Conservation (phyloP, 1,284 basidiomycete species). For the Rhodotorula glutinis region DNA sequence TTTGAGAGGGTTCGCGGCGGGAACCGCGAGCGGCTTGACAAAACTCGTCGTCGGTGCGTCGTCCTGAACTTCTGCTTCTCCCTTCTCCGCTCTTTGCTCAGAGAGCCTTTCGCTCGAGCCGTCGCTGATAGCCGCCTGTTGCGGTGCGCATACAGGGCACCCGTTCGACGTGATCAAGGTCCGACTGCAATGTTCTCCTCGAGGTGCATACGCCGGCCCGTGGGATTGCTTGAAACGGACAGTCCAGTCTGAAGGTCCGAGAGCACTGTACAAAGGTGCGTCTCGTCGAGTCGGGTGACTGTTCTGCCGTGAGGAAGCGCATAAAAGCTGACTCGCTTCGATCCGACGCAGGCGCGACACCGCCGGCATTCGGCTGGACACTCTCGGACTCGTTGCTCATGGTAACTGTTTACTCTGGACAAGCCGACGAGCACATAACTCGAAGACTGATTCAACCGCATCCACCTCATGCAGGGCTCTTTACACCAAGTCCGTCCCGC, state of each 20-base stretch:
- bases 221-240: constrained; percentile 64
- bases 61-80: constrained; percentile 23
- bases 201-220: constrained; percentile 65
- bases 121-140: not conserved
- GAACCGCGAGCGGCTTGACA: constrained; percentile 48
- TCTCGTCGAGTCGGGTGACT: too few species aligned
- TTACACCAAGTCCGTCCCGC: constrained; percentile 47
- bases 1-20: constrained; percentile 48
- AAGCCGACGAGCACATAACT: too few species aligned
- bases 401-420: not conserved
- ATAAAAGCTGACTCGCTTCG: too few species aligned
- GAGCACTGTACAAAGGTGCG: constrained; percentile 53
- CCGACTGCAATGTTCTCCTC: constrained; percentile 68
- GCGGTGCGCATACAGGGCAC: constrained; percentile 8
- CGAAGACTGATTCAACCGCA: too few species aligned
- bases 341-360: constrained; percentile 57
- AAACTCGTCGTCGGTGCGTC: constrained; percentile 49
- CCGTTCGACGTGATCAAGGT: constrained; percentile 40
- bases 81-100: too few species aligned
- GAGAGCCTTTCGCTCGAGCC: not conserved
- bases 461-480: constrained; percentile 54
- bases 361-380: constrained; percentile 73
- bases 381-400: constrained; percentile 70
- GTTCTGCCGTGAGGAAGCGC: too few species aligned
- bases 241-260: constrained; percentile 58